phyloP scores from a whole-genome alignment of 768 basidiomycete species.

The Psilocybe azurescens region DNA sequence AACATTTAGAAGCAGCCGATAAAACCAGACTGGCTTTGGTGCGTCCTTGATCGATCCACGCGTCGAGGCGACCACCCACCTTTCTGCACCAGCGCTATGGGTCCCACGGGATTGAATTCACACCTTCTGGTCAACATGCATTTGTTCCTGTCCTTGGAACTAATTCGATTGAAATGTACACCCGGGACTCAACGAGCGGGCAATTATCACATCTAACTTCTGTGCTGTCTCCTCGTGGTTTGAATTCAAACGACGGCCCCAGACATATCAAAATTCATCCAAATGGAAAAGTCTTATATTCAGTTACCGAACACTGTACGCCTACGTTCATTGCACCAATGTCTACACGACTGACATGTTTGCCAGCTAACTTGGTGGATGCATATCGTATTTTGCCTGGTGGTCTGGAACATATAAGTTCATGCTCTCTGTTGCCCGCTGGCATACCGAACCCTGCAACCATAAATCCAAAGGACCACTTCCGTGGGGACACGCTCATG shows the following conservation, averaged over 20 bases:
- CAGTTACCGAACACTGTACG: constrained; percentile 58
- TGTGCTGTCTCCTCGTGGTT: constrained; percentile 43
- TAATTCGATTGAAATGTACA: constrained; percentile 52
- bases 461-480: constrained; percentile 24
- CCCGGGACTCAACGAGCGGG: constrained; percentile 36
- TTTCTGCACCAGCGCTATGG: constrained; percentile 46
- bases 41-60: constrained; percentile 15
- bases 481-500: constrained; percentile 53
- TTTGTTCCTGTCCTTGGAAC: constrained; percentile 58
- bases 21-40: constrained; percentile 57
- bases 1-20: constrained; percentile 48
- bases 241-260: constrained; percentile 47
- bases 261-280: constrained; percentile 59
- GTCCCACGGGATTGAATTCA: constrained; percentile 57
- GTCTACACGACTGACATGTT: background rate
- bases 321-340: constrained; percentile 1
- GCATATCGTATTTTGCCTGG: constrained; percentile 42
- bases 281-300: constrained; percentile 54
- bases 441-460: constrained; percentile 10
- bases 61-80: background rate
- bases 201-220: constrained; percentile 41
- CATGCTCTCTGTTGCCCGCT: constrained; percentile 38
- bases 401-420: constrained; percentile 34
- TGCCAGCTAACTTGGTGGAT: constrained; percentile 50
- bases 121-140: constrained; percentile 36